Percentiles rank a stretch among this genome's conserved stretches.
phyloP scores from a whole-genome alignment of 768 basidiomycete genomes.

The Collybia mongolica region DNA sequence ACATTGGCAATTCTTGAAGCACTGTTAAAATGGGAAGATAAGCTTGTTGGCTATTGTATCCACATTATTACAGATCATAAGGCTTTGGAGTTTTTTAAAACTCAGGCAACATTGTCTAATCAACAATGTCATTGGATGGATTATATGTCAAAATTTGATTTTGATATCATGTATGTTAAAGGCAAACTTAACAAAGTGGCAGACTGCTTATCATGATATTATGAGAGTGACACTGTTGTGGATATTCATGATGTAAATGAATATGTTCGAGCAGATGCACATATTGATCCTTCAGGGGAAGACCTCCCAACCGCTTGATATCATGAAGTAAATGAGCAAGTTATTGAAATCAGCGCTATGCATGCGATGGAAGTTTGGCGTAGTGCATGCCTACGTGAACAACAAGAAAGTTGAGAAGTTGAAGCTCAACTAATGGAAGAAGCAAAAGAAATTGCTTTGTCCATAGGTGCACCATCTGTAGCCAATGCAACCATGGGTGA shows the following conservation, averaged over 20 bases:
- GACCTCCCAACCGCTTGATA: conserved; percentile 13
- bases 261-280: conserved; percentile 17
- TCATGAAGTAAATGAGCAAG: conserved; percentile 10
- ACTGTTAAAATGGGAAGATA: conserved; percentile 29
- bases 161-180: conserved; percentile 22
- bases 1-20: conserved; percentile 20
- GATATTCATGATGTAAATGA: conserved; percentile 15
- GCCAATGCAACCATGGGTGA: too few relatives aligned
- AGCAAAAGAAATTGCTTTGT: not conserved
- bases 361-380: not conserved
- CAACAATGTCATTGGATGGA: conserved; percentile 28
- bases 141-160: conserved; percentile 25
- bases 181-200: conserved; percentile 26
- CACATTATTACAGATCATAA: conserved; percentile 21
- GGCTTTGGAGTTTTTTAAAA: conserved; percentile 24
- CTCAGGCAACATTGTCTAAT: conserved; percentile 11
- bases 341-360: conserved; percentile 11
- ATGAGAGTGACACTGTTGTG: conserved; percentile 17
- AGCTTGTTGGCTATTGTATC: conserved; percentile 22
- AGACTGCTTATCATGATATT: conserved; percentile 28
- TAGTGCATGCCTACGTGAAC: conserved; percentile 8
- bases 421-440: conserved; percentile 11
- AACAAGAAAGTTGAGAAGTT: conserved; percentile 4
- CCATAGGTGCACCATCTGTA: conserved; percentile 10
- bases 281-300: conserved; percentile 17